phyloP scores from a whole-genome alignment of 768 basidiomycete genomes.

The Hypholoma sublateritium region DNA sequence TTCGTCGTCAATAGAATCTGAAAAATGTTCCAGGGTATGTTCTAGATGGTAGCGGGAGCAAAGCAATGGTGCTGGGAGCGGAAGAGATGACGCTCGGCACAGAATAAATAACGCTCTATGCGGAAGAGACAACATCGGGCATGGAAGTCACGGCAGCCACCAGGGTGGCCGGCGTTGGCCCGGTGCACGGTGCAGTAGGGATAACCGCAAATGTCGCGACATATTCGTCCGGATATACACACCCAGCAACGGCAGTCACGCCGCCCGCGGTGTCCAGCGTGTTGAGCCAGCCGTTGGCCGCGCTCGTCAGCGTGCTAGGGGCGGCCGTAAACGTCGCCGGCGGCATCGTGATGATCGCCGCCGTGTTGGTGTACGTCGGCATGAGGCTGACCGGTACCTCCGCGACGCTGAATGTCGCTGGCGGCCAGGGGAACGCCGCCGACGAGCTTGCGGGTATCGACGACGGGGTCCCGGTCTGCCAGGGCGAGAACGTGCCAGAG shows the following conservation, averaged over 20 bases:
- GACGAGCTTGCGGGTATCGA: constrained; percentile 51
- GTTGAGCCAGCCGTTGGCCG: constrained; percentile 61
- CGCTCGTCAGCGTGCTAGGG: constrained; percentile 41
- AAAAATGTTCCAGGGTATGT: no score
- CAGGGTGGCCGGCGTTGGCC: constrained; percentile 11
- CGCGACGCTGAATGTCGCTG: constrained; percentile 44
- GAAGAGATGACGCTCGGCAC: no score
- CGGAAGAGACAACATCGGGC: no score
- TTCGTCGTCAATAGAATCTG: no score
- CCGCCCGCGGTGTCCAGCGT: constrained; percentile 45
- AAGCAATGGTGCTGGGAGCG: no score
- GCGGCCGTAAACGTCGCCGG: constrained; percentile 43
- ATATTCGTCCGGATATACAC: constrained; percentile 53
- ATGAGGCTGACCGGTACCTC: constrained; percentile 29
- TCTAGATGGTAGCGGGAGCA: no score
- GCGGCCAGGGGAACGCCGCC: constrained; percentile 52
- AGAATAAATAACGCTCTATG: no score
- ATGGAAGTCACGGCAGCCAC: neutral
- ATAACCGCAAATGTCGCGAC: constrained; percentile 19
- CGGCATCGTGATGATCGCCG: constrained; percentile 54
- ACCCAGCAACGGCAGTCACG: constrained; percentile 48
- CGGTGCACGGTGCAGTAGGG: constrained; percentile 28
- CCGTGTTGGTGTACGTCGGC: constrained; percentile 68
- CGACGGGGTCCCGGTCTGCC: constrained; percentile 59
- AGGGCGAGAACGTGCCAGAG: constrained; percentile 41